Conservation (phyloP, 2,329 filamentous ascomycete genomes). For the Fusarium tupiense region DNA sequence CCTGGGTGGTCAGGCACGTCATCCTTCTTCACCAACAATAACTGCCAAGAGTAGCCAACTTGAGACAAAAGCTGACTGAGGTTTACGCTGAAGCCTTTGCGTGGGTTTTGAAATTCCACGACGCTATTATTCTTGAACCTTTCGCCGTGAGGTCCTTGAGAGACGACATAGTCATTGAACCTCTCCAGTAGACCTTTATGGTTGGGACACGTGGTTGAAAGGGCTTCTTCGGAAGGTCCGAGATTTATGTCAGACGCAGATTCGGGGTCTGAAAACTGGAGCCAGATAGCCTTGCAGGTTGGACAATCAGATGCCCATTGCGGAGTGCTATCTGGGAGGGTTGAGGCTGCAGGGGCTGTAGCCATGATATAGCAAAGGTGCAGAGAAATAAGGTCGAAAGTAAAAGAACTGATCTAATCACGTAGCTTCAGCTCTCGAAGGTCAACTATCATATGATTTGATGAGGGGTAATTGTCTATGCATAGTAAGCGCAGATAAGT, state of each 20-base stretch:
- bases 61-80: too few relatives aligned
- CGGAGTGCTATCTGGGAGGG: background rate
- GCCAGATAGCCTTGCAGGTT: background rate
- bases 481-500: background rate
- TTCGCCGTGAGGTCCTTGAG: background rate
- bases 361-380: background rate
- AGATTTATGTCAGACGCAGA: background rate
- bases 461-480: background rate
- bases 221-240: fast-evolving
- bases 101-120: too few relatives aligned
- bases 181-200: fast-evolving
- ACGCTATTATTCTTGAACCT: fast-evolving
- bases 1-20: background rate
- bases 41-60: fast-evolving
- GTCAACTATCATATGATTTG: background rate
- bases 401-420: background rate
- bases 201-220: background rate
- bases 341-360: fast-evolving
- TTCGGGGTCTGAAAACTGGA: background rate
- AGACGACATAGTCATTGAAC: background rate
- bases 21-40: fast-evolving
- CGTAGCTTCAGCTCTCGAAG: fast-evolving
- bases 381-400: background rate
- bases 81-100: background rate
- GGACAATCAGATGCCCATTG: background rate